These are phyloP conservation scores for Capsella bursapastoris DNA, from an alignment of 345 rosid genomes.

Conservation along the genomic window DNA sequence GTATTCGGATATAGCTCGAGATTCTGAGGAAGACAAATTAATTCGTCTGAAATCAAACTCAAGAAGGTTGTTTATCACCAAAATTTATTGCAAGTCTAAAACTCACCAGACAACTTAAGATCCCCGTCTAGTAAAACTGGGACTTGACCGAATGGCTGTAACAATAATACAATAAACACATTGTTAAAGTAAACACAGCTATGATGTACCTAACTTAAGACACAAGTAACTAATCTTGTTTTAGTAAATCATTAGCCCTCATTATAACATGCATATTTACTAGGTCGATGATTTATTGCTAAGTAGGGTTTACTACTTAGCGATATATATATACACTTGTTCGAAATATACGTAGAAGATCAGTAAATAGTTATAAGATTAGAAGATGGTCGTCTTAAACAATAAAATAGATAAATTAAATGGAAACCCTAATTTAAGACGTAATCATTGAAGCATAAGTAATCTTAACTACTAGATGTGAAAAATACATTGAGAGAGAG, in stretches of 20 bases:
- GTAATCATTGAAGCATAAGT: conserved; percentile 1
- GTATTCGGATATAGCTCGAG: conserved; percentile 44
- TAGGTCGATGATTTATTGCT: no score
- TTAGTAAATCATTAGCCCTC: no score
- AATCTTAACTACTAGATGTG: background rate
- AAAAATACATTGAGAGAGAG: conserved; percentile 36
- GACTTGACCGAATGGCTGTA: conserved; percentile 78
- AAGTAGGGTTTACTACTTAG: no score
- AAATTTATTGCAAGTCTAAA: background rate
- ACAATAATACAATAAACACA: conserved; percentile 27
- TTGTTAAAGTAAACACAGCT: background rate
- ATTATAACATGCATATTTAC: no score
- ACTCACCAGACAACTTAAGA: conserved; percentile 63
- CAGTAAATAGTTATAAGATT: no score
- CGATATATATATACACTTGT: no score
- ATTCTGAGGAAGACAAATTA: conserved; percentile 30
- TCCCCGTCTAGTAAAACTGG: conserved; percentile 67
- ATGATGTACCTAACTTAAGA: no score
- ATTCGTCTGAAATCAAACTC: background rate
- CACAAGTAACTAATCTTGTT: no score
- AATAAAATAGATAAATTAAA: background rate
- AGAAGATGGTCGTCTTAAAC: no score
- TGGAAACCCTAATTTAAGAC: background rate
- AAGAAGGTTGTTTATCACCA: no score
- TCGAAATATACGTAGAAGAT: no score